These are phyloP conservation scores for Stromatinia cepivora DNA, from an alignment of 2,329 filamentous ascomycete species.

Conservation along the genomic window DNA sequence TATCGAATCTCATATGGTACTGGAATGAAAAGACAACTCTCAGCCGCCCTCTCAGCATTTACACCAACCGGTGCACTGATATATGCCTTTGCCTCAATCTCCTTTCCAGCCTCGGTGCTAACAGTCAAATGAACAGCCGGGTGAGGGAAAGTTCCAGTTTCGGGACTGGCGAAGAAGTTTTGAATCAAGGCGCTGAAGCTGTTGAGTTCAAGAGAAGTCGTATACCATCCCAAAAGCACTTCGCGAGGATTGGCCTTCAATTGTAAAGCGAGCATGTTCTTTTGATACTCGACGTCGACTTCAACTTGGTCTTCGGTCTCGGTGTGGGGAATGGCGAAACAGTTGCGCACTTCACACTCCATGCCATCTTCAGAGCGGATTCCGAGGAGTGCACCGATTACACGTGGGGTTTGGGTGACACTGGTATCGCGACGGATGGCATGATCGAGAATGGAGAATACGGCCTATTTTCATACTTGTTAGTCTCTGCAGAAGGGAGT, in stretches of 20 bases:
- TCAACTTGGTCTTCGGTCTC: slow-evolving; percentile 99
- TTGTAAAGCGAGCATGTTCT: slow-evolving; percentile 96
- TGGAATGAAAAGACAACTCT: slow-evolving; percentile 96
- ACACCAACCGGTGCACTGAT: slow-evolving; percentile 95
- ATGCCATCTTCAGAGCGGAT: slow-evolving; percentile 93
- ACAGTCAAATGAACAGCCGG: slow-evolving; percentile 98
- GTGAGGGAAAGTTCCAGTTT: slow-evolving; percentile 95
- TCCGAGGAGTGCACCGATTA: slow-evolving; percentile 94
- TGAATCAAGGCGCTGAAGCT: slow-evolving; percentile 98
- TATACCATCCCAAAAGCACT: slow-evolving; percentile 96
- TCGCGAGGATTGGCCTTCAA: slow-evolving; percentile 93
- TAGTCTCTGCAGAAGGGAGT: not conserved
- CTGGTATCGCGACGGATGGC: slow-evolving; percentile 69
- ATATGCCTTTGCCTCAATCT: slow-evolving; percentile 89
- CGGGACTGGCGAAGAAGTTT: slow-evolving; percentile 97
- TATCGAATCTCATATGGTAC: slow-evolving; percentile 94
- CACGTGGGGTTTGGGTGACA: slow-evolving; percentile 83
- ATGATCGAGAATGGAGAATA: slow-evolving; percentile 86
- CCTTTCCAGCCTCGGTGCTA: slow-evolving; percentile 81
- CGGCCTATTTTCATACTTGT: slow-evolving; percentile 49
- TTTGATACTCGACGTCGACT: slow-evolving; percentile 99
- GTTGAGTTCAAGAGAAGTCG: slow-evolving; percentile 94
- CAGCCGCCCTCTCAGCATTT: slow-evolving; percentile 88
- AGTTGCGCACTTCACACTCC: slow-evolving; percentile 92
- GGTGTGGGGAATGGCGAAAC: slow-evolving; percentile 97